Evolutionary conservation across 164 flowering plant genomes (phyloP), one percentile per base, ranked within the genome.

Genomic region (Macadamia tetraphylla): DNA sequence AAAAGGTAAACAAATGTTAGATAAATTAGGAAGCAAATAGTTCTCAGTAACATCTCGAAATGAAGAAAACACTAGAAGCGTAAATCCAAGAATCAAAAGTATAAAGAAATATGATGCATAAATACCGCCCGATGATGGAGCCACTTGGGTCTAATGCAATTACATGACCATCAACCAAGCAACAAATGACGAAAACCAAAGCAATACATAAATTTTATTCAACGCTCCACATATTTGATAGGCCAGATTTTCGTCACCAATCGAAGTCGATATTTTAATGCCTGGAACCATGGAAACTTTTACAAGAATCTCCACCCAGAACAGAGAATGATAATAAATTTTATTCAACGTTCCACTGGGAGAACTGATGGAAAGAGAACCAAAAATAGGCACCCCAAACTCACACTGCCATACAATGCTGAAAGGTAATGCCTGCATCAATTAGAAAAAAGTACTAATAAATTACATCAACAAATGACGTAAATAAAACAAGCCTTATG

Each of bases 381-480:
- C 92, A 97, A 79, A 94, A 94, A 35, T 78, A 18, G 98, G 98
- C 13, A 79, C 86, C 72, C 84, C 87, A 57, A 88, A 62, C 63
- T 94, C 90, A 72, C 75, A 76, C 56, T 70, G 58, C 98, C 98
- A 94, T 62, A 76, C 52, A 52, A 65, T 72, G n/a, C 66, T 64
- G 65, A 86, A 88, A 40, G 92, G 82, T 18, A 55, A 59, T 58
- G n/a, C n/a, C n/a, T n/a, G n/a, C n/a, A n/a, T n/a, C n/a, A n/a
- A n/a, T n/a, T n/a, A n/a, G n/a, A n/a, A n/a, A n/a, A n/a, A n/a
- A n/a, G n/a, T n/a, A n/a, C n/a, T n/a, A n/a, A n/a, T n/a, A n/a
- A n/a, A n/a, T n/a, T n/a, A n/a, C n/a, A n/a, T n/a, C n/a, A n/a
- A n/a, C n/a, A n/a, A n/a, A n/a, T n/a, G n/a, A n/a, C n/a, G n/a